Conservation (phyloP, 1,284 basidiomycete genomes). For the Hymenochaete sp. region DNA sequence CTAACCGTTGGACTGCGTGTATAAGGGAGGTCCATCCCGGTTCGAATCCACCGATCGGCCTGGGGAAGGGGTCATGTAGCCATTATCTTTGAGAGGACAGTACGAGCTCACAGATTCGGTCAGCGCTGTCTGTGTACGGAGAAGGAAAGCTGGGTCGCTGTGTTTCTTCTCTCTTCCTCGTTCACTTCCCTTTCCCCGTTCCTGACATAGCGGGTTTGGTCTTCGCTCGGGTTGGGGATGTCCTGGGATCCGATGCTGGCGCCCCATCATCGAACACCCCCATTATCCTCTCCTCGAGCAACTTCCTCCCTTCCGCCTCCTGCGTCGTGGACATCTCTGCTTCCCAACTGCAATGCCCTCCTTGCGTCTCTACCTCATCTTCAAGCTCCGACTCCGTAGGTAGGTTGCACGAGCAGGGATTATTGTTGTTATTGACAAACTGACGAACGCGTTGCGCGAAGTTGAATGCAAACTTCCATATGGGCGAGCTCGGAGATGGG, state of each 20-base stretch:
- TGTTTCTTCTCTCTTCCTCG: constrained; percentile 42
- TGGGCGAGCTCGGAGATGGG: constrained; percentile 54
- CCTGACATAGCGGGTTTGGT: constrained; percentile 43
- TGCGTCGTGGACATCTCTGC: constrained; percentile 63
- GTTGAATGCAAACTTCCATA: constrained; percentile 60
- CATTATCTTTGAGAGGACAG: constrained; percentile 33
- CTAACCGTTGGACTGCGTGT: constrained; percentile 61
- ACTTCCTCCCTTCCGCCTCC: constrained; percentile 58
- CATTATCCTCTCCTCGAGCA: constrained; percentile 64
- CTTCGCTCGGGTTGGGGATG: constrained; percentile 47
- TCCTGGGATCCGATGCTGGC: too few relatives aligned
- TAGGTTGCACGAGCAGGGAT: constrained; percentile 31
- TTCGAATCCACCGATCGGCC: constrained; percentile 32
- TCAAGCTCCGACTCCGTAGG: constrained; percentile 70
- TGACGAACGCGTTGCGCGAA: constrained; percentile 62
- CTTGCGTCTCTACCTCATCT: constrained; percentile 64
- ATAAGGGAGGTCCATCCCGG: constrained; percentile 54
- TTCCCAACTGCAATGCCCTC: constrained; percentile 62
- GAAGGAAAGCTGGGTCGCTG: constrained; percentile 47
- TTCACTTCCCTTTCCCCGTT: constrained; percentile 50
- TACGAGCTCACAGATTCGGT: constrained; percentile 40
- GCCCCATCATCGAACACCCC: constrained; percentile 49
- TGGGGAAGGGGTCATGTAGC: constrained; percentile 33
- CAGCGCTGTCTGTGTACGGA: constrained; percentile 30
- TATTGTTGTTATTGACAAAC: constrained; percentile 43